Conservation (phyloP, 2,329 filamentous ascomycete genomes). For the Xylaria hypoxylon region DNA sequence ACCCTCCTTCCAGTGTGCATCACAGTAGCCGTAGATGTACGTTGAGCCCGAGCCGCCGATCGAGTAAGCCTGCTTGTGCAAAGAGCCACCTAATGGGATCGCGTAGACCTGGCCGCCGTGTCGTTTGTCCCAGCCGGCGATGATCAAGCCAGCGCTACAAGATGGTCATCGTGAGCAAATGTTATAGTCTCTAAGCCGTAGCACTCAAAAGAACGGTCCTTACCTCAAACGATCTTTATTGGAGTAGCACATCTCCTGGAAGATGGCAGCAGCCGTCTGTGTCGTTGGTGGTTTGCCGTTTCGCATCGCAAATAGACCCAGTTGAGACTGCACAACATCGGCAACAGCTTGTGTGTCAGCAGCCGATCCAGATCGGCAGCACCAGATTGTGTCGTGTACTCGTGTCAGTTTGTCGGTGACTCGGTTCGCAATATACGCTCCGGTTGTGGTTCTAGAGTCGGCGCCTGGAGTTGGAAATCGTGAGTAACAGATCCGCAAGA, state of each 20-base stretch:
- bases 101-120: constrained; percentile 98
- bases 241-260: constrained; percentile 97
- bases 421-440: constrained; percentile 98
- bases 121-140: constrained; percentile 95
- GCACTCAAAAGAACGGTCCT: constrained; percentile 47
- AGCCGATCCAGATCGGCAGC: constrained; percentile 96
- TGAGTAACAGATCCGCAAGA: constrained; percentile 33
- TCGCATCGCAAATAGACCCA: constrained; percentile 89
- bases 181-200: background rate
- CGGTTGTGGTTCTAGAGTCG: constrained; percentile 96
- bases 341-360: constrained; percentile 98
- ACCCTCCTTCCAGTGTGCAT: constrained; percentile 92
- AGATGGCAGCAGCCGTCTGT: constrained; percentile 93
- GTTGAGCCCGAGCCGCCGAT: constrained; percentile 98
- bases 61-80: constrained; percentile 96
- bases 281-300: constrained; percentile 93
- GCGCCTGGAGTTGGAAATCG: constrained; percentile 67
- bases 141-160: constrained; percentile 90
- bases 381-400: constrained; percentile 99
- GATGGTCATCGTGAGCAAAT: constrained; percentile 23
- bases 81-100: constrained; percentile 93
- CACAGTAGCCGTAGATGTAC: constrained; percentile 99
- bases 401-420: constrained; percentile 99
- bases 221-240: constrained; percentile 96
- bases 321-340: constrained; percentile 96